Conservation (phyloP, 108 stramenopile species). For the Cyclotella atomus region DNA sequence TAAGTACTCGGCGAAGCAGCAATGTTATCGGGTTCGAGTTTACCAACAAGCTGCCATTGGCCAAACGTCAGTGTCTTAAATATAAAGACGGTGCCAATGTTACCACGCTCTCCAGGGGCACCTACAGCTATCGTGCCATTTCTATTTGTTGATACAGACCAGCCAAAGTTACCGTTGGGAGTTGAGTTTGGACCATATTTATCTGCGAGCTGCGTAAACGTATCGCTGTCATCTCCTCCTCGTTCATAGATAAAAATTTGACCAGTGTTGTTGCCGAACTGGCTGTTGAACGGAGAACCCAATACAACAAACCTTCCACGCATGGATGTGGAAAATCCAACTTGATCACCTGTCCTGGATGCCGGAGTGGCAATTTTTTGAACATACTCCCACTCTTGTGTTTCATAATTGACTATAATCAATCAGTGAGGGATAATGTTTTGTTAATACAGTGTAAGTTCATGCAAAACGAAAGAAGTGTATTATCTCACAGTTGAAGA, state of each 20-base stretch:
- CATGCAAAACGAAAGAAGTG: too few relatives aligned
- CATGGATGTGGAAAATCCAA: constrained; percentile 10
- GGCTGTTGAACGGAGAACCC: constrained; percentile 8
- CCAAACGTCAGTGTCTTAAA: not conserved
- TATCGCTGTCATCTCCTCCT: not conserved
- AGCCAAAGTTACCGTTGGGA: constrained; percentile 11
- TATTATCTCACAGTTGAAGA: not conserved
- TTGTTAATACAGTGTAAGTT: too few relatives aligned
- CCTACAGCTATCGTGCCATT: constrained; percentile 17
- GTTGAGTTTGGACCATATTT: not conserved
- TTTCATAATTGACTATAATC: too few relatives aligned
- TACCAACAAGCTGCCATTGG: not conserved
- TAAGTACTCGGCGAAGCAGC: not conserved
- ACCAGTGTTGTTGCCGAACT: constrained; percentile 12
- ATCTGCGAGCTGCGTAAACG: constrained; percentile 1
- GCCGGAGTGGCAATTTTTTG: constrained; percentile 15
- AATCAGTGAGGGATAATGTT: too few relatives aligned
- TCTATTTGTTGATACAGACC: constrained; percentile 20
- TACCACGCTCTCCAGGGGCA: constrained; percentile 2
- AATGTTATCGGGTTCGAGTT: constrained; percentile 14
- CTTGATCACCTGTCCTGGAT: not conserved
- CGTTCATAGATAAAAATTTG: not conserved
- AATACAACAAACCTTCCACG: constrained; percentile 12
- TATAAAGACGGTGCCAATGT: constrained; percentile 9
- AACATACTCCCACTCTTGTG: not conserved